Percentiles rank a stretch among this genome's conserved stretches.
Conservation (phyloP, 805 yeast genomes). For the Hanseniaspora clermontiae region DNA sequence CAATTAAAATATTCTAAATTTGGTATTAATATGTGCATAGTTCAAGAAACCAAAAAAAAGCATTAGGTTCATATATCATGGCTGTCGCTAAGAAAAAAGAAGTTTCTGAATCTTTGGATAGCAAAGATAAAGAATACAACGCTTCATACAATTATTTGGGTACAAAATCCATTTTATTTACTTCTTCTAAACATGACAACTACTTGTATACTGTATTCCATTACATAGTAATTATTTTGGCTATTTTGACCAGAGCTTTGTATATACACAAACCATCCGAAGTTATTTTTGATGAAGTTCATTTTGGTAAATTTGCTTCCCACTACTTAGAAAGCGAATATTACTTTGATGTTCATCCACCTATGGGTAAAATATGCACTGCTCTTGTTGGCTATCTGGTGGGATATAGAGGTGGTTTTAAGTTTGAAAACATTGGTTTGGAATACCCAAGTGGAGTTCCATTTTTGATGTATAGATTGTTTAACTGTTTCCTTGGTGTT, state of each 20-base stretch:
- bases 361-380: conserved; percentile 85
- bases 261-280: conserved; percentile 52
- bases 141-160: conserved; percentile 17
- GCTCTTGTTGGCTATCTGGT: conserved; percentile 80
- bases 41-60: background rate
- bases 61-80: background rate
- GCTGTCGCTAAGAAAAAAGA: background rate
- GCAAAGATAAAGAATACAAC: conserved; percentile 9
- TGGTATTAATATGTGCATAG: too few relatives aligned
- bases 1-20: background rate
- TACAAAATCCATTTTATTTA: conserved; percentile 21
- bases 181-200: conserved; percentile 22
- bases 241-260: conserved; percentile 55
- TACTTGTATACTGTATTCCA: conserved; percentile 38
- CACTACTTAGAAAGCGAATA: conserved; percentile 80
- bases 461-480: conserved; percentile 65
- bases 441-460: conserved; percentile 71
- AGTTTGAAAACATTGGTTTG: conserved; percentile 82
- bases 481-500: conserved; percentile 71
- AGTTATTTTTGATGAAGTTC: conserved; percentile 80
- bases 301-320: conserved; percentile 75
- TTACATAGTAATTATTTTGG: conserved; percentile 47
- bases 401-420: conserved; percentile 86
- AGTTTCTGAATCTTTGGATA: background rate
- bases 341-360: conserved; percentile 96